Evolutionary conservation across 805 yeast species (phyloP), one percentile per base, ranked within the genome.

Genomic region (Lipomyces chichibuensis): DNA sequence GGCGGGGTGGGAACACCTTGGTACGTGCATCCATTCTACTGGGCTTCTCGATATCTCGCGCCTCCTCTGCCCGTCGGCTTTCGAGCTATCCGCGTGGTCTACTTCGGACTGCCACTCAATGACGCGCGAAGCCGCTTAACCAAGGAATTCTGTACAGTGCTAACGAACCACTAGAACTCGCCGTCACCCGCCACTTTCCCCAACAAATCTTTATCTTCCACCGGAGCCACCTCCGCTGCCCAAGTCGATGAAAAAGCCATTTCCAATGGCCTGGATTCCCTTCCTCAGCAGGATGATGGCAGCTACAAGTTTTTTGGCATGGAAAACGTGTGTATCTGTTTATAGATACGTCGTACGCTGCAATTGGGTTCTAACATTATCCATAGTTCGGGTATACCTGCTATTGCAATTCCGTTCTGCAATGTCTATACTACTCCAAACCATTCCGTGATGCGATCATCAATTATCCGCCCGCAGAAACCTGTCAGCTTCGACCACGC

Each of bases 331-430:
- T 11, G 71, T 32, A 2, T 49, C 11, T 7, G 23, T 17, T 43
- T 2, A n/a, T 43, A 13, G n/a, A 43, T 43, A 2, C 14, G 13
- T n/a, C 9, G 20, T 43, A n/a, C 8, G 49, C 43, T 1, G 49
- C 9, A 6, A n/a, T 43, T 43, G 49, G 3, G 23, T 43, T 13
- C 43, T 43, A 43, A 43, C 20, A 3, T 8, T 43, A n/a, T 7
- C 3, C 37, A 6, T 33, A 68, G 71, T 70, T 89, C 74, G 97
- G 96, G 1, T 89, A 92, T 76, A 92, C 98, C 0, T 95, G 71
- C 79, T 94, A 94, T 80, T 91, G 97, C 78, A 95, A 95, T 74
- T 91, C 97, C 9, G 90, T 95, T 37, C 79, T 95, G 29, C 99
- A 95, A 77, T 91, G 96, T 71, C 83, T 94, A 9, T 94, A 85